These are phyloP conservation scores for Elaeis guineensis DNA, from an alignment of 176 grass and related monocot species.

Conservation along the genomic window DNA sequence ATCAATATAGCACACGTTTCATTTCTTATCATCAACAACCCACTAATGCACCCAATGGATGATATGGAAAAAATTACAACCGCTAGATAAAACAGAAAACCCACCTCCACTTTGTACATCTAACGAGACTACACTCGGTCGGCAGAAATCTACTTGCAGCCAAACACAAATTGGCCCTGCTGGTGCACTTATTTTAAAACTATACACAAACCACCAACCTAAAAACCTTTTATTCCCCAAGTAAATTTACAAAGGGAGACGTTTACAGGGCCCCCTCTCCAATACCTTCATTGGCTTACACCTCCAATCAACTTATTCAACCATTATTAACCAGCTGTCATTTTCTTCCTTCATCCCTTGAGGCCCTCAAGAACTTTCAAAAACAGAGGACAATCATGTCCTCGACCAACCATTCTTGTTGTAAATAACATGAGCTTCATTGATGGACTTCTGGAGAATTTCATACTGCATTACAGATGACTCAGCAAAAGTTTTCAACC, in stretches of 20 bases:
- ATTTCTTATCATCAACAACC: too few species aligned
- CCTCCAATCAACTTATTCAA: not conserved
- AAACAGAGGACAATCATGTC: not conserved
- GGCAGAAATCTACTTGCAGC: too few species aligned
- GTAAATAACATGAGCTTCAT: constrained; percentile 26
- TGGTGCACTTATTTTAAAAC: not conserved
- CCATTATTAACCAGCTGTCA: not conserved
- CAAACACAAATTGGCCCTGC: too few species aligned
- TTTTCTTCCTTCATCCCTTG: not conserved
- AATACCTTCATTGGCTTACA: too few species aligned
- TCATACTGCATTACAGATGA: constrained; percentile 41
- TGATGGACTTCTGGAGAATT: constrained; percentile 28
- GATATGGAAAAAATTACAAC: too few species aligned
- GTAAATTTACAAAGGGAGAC: not conserved
- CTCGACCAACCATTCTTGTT: constrained; percentile 20
- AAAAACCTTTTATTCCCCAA: not conserved
- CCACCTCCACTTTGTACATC: too few species aligned
- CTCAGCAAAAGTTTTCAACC: constrained; percentile 42
- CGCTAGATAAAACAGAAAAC: too few species aligned
- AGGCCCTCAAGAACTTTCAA: not conserved
- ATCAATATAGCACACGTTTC: too few species aligned
- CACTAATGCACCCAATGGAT: too few species aligned
- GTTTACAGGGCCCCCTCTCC: not conserved
- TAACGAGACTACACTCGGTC: too few species aligned
- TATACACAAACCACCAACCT: not conserved